Evolutionary conservation across 495 filamentous ascomycete species (phyloP), one percentile per base, ranked within the genome.

Genomic region (Talaromyces ruber): DNA sequence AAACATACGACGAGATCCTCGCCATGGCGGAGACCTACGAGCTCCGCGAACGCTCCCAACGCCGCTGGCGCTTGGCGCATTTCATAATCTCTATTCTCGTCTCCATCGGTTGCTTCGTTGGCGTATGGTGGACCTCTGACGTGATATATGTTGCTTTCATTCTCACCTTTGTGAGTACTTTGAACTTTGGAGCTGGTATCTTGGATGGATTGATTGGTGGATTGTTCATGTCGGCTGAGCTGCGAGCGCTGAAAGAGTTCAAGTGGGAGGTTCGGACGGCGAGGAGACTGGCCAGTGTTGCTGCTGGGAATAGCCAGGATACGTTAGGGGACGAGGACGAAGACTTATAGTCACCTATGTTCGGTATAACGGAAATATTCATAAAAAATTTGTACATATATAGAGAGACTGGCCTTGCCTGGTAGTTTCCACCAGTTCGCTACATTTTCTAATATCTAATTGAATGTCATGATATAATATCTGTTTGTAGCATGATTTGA

Each of bases 261-360:
- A 86, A 94, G 67, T 96, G 92, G 88, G 95, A 98, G 76, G 86
- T 98, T 14, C 74, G 75, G 57, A 94, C 88, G 74, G 87, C 87
- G 34, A 84, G 73, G 63, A 69, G 67, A 26, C 45, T 77, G 45
- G 68, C 70, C 11, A 61, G 70, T 61, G 64, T 59, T 60, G 64
- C 66, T 8, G 67, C 67, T 61, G 51, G 58, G 45, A 30, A 34
- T 53, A 22, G 4, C 52, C 52, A 58, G 4, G 59, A 29, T 18
- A 59, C 59, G 37, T 16, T 26, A 0, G 62, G 64, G 47, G 59
- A 61, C 30, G 50, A 60, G n/a, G 54, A 57, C 34, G 54, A 57
- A 54, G 53, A 62, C 18, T 32, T 32, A 14, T 64, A 32, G 16
- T 18, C 43, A 2, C 16, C 34, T 39, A 5, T 39, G n/a, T 39